phyloP scores from a whole-genome alignment of 1,284 basidiomycete species.

The Cryptococcus maquisensis region DNA sequence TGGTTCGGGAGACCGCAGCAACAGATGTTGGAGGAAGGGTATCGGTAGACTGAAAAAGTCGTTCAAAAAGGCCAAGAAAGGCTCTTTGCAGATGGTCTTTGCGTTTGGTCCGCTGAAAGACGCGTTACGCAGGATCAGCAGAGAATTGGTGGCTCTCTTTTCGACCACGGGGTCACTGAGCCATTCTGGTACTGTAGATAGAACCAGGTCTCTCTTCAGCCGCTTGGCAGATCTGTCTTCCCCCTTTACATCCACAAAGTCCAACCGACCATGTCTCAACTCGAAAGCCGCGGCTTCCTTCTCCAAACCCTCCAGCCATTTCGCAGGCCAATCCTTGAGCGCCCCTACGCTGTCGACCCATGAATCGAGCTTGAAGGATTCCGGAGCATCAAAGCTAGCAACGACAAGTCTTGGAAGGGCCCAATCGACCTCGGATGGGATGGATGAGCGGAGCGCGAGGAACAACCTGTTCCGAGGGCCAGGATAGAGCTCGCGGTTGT shows the following conservation, averaged over 20 bases:
- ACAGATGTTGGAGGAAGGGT: slow-evolving; percentile 31
- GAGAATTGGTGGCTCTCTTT: slow-evolving; percentile 32
- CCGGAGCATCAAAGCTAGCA: slow-evolving; percentile 32
- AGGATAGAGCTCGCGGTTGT: slow-evolving; percentile 20
- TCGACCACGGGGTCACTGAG: slow-evolving; percentile 20
- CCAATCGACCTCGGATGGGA: slow-evolving; percentile 41
- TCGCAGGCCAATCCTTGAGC: slow-evolving; percentile 30
- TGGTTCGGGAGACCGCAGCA: slow-evolving; percentile 31
- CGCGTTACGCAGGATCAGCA: slow-evolving; percentile 42
- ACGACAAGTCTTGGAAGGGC: slow-evolving; percentile 41
- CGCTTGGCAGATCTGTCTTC: background rate
- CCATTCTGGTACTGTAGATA: slow-evolving; percentile 33
- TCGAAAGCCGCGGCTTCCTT: slow-evolving; percentile 21
- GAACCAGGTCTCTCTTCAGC: slow-evolving; percentile 6
- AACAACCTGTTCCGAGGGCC: slow-evolving; percentile 35
- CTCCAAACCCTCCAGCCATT: slow-evolving; percentile 37
- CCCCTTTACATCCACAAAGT: background rate
- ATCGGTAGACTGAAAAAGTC: slow-evolving; percentile 36
- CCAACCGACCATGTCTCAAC: background rate
- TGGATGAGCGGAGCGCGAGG: slow-evolving; percentile 32
- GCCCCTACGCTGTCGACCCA: slow-evolving; percentile 33
- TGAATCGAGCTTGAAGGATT: slow-evolving; percentile 30
- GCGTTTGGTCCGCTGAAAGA: slow-evolving; percentile 27
- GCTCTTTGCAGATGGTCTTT: slow-evolving; percentile 20
- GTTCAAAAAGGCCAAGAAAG: slow-evolving; percentile 23